Percentiles rank a stretch among this genome's conserved stretches.
Evolutionary conservation across 768 basidiomycete genomes (phyloP).

Genomic region (Termitomyces sp.): DNA sequence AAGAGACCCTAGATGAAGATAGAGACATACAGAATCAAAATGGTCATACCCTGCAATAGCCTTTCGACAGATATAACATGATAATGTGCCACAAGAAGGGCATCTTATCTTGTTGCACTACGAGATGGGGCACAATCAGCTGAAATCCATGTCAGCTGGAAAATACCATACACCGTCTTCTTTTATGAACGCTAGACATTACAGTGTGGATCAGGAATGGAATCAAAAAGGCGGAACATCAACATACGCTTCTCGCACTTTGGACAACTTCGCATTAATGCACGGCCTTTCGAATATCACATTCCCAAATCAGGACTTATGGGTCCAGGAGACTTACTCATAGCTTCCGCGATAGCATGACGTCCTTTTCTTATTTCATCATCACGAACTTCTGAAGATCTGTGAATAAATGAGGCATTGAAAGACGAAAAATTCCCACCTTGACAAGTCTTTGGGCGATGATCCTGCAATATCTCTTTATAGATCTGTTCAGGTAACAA

Average conservation of each 20-base stretch:
- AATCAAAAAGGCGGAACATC: background rate
- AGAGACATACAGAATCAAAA: constrained; percentile 27
- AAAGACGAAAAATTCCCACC: constrained; percentile 16
- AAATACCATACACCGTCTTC: constrained; percentile 8
- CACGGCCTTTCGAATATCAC: constrained; percentile 36
- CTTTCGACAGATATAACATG: constrained; percentile 69
- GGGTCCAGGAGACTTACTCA: constrained; percentile 45
- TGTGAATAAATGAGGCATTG: background rate
- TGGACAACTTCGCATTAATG: constrained; percentile 72
- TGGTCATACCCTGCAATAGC: constrained; percentile 61
- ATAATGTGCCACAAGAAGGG: constrained; percentile 47
- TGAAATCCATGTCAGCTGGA: background rate
- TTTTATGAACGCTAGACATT: constrained; percentile 8
- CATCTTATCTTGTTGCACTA: constrained; percentile 81
- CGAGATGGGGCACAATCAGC: background rate
- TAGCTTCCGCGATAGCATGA: constrained; percentile 73
- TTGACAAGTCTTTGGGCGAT: constrained; percentile 51
- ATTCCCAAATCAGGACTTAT: background rate
- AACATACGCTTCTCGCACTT: constrained; percentile 58
- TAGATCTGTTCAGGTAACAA: background rate
- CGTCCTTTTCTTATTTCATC: constrained; percentile 35
- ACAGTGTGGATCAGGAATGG: background rate
- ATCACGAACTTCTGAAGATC: constrained; percentile 4
- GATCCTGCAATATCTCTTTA: constrained; percentile 36
- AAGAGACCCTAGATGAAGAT: background rate